A percentile compares a stretch with the other conserved stretches of the same genome.
Conservation (phyloP, 2,329 filamentous ascomycete genomes). For the Colletotrichum cereale region DNA sequence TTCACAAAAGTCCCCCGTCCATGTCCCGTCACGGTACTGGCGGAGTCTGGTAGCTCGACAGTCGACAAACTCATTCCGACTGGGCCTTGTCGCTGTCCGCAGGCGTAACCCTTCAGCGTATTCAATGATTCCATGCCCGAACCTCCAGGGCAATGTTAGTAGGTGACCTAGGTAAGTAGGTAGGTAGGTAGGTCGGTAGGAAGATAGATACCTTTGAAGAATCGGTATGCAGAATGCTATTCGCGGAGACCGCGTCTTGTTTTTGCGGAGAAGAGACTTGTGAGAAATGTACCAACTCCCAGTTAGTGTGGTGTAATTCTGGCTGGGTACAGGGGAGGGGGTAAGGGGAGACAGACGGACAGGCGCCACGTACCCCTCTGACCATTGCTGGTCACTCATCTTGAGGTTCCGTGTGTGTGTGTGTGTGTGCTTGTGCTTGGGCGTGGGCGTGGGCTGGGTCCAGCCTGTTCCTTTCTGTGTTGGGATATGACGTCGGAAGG, state of each 20-base stretch:
- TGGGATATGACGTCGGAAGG: slow-evolving; percentile 36
- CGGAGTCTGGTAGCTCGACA: slow-evolving; percentile 20
- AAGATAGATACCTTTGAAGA: not conserved
- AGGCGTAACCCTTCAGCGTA: not conserved
- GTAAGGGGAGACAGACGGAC: slow-evolving; percentile 20
- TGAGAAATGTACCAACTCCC: slow-evolving; percentile 6
- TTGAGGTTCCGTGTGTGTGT: not conserved
- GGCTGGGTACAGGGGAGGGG: slow-evolving; percentile 26
- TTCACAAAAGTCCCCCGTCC: slow-evolving; percentile 3
- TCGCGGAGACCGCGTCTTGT: not conserved
- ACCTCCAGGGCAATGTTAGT: not conserved
- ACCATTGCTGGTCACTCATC: slow-evolving; percentile 27
- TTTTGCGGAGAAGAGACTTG: not conserved
- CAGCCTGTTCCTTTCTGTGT: slow-evolving; percentile 19
- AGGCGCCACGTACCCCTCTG: slow-evolving; percentile 31
- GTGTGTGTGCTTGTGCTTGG: not conserved
- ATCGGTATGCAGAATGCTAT: not conserved
- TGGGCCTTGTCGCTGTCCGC: not conserved
- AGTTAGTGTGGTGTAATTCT: not conserved
- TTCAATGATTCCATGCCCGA: not conserved
- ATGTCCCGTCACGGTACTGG: slow-evolving; percentile 12
- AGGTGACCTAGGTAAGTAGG: not conserved
- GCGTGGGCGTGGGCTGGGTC: slow-evolving; percentile 8
- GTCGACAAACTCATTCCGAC: not conserved
- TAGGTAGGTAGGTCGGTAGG: not conserved